Base-by-base conservation (phyloP, 345 rosid species). In the Ceriops tagal region DNA sequence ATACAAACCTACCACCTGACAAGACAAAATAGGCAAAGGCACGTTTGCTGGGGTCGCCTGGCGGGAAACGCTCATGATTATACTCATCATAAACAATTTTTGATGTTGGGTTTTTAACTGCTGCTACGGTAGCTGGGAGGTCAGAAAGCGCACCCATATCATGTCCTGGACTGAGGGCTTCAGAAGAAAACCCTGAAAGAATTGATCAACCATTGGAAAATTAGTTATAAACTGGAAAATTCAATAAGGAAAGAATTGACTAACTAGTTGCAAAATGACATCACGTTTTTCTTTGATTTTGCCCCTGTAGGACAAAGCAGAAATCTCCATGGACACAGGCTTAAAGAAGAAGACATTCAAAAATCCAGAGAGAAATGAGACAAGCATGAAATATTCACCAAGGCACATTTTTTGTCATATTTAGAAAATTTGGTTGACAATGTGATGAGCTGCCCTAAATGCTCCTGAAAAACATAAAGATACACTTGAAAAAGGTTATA, bases 11-110 rank as follows among this genome's bases (percentile, higher is more conserved):
- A 43, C 97, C 98, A 68, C 98, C 98, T 0, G 96, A 81, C 78
- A 90, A 64, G 75, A 86, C 96, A 79, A 92, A 92, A 71, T 90
- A 92, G 21, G 98, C 98, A 69, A 92, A 92, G n/a, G 98, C 98
- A 6, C 98, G 87, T 82, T 90, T 92, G 89, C 89, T 88, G 37
- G 96, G 95, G 60, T 90, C 98, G 64, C 97, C 98, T 46, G 98
- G 96, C 52, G 98, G 89, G 77, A 69, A 89, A 72, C 97, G 92
- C 78, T 90, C 96, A 49, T 92, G 97, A 74, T 88, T 90, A 71
- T 83, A 77, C 76, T 90, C 85, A 47, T 90, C 97, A 68, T 92
- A 92, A n/a, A 86, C 86, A 60, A 93, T 89, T 81, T 86, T 93
- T 6, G 96, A 81, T 67, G 83, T 85, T 32, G 96, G 96, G 61